phyloP scores from a whole-genome alignment of 495 filamentous ascomycete genomes.

The Daldinia vernicosa region DNA sequence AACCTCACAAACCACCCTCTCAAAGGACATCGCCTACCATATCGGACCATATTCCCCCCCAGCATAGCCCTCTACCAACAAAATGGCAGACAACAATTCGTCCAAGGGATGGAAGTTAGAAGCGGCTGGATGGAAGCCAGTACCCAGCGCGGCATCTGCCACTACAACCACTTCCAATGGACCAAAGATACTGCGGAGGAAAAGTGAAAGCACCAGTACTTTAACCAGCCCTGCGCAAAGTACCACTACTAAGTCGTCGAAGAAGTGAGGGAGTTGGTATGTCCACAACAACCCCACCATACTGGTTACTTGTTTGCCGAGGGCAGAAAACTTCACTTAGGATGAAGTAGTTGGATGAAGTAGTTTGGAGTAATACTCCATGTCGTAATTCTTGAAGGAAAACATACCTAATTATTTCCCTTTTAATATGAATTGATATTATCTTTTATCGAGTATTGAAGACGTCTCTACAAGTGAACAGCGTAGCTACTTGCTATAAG shows the following conservation, averaged over 20 bases:
- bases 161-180: not conserved
- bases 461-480: too few relatives aligned
- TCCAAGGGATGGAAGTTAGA: not conserved
- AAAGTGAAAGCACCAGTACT: not conserved
- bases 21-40: not conserved
- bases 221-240: not conserved
- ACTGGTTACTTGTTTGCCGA: too few relatives aligned
- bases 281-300: not conserved
- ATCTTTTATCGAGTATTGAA: too few relatives aligned
- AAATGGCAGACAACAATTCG: not conserved
- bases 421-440: too few relatives aligned
- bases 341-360: not conserved
- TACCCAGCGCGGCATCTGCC: not conserved
- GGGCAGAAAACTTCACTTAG: too few relatives aligned
- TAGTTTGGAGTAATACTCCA: not conserved
- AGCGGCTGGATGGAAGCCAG: not conserved
- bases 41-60: not conserved
- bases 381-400: not conserved
- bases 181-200: not conserved
- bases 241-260: not conserved
- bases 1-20: not conserved
- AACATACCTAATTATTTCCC: too few relatives aligned
- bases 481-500: too few relatives aligned
- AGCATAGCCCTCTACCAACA: not conserved
- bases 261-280: not conserved